phyloP scores from a whole-genome alignment of 2,329 filamentous ascomycete genomes.

The Magnaporthiopsis incrustans region DNA sequence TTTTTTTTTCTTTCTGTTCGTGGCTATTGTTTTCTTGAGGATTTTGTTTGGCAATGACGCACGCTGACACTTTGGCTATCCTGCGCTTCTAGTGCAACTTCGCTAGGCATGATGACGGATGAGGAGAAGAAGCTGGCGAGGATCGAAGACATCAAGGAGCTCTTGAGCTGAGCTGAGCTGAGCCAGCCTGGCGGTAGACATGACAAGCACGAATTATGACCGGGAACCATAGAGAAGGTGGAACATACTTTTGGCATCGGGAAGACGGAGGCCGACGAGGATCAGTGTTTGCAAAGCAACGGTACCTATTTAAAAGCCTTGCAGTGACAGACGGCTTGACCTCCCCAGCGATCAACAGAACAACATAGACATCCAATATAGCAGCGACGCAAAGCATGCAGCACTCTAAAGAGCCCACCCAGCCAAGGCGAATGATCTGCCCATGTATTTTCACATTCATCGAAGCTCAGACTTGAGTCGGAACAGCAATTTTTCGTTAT shows the following conservation, averaged over 20 bases:
- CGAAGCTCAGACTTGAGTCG: neutral
- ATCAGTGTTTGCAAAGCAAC: neutral
- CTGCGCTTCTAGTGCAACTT: slow-evolving; percentile 63
- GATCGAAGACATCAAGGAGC: slow-evolving; percentile 88
- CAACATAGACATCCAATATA: neutral
- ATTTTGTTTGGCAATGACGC: too few species aligned
- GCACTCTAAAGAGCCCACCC: neutral
- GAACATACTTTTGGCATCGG: neutral
- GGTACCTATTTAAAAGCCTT: neutral
- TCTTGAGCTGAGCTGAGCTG: slow-evolving; percentile 52
- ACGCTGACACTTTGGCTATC: slow-evolving; percentile 13
- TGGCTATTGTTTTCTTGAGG: too few species aligned
- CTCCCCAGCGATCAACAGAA: neutral
- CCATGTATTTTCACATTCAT: neutral
- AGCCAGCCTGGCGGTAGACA: neutral
- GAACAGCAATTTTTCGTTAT: neutral
- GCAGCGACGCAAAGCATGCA: neutral
- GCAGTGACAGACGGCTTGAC: neutral
- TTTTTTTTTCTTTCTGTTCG: too few species aligned
- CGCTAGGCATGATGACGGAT: slow-evolving; percentile 87
- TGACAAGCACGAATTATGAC: neutral
- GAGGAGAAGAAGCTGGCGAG: slow-evolving; percentile 85
- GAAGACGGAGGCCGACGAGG: too few species aligned
- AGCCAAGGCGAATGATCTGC: neutral
- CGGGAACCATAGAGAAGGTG: neutral